Evolutionary conservation across 441 rosid genomes (phyloP).

Genomic region (Populus hybrid): DNA sequence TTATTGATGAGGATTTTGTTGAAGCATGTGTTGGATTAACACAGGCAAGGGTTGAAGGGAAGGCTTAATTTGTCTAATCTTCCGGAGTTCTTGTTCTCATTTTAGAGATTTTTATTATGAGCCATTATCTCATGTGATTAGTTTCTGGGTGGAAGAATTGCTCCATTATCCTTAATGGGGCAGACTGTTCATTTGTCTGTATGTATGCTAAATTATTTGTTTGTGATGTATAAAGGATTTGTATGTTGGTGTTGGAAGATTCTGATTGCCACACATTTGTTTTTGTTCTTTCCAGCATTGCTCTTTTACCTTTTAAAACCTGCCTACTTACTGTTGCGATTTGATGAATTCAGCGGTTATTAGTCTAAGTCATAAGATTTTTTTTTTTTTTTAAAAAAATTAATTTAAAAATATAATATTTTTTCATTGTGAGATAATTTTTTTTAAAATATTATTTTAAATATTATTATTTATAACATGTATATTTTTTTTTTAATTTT

Average conservation of each 20-base stretch:
- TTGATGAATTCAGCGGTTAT: neutral
- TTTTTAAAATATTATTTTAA: too few species aligned
- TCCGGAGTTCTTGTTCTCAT: neutral
- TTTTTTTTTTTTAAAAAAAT: too few species aligned
- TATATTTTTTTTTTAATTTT: too few species aligned
- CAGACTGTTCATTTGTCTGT: neutral
- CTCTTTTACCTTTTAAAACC: neutral
- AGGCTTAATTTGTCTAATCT: slow-evolving; percentile 27
- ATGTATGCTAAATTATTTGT: neutral
- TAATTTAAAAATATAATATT: too few species aligned
- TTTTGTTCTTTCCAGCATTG: neutral
- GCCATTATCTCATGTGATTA: neutral
- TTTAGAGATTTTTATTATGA: neutral
- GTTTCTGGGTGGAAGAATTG: neutral
- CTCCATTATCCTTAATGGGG: neutral
- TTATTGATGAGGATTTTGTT: slow-evolving; percentile 79
- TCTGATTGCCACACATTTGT: neutral
- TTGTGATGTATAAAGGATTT: neutral
- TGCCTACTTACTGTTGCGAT: neutral
- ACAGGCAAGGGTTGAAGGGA: slow-evolving; percentile 62
- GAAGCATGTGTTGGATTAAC: slow-evolving; percentile 86
- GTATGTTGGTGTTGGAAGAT: neutral
- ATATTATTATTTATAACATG: too few species aligned
- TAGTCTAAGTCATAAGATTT: too few species aligned
- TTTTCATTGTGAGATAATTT: too few species aligned